Evolutionary conservation across 2,329 filamentous ascomycete genomes (phyloP), one percentile per base, ranked within the genome.

Genomic region (Aspergillus sp.): DNA sequence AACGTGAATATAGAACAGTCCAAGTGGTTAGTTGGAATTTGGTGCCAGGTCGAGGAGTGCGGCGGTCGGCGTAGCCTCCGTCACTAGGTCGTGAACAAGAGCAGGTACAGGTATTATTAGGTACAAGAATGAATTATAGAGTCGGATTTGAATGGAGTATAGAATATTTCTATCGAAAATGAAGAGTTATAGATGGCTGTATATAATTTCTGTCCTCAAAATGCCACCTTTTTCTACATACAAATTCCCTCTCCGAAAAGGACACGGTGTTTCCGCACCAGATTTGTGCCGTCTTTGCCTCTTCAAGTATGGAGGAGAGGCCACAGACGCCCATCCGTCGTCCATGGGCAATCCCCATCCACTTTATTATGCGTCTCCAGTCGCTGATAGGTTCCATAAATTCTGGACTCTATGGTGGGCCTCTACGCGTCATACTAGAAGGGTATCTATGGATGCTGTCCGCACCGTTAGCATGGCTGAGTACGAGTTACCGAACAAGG

Each of bases 21-120:
- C 33, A 37, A 37, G 17, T n/a, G n/a, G 33, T 15, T 37, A 19
- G 51, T 49, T 54, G 58, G 60, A 60, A 66, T 67, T 66, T 61
- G 64, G 63, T 59, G 64, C 62, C 63, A 60, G 62, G 58, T 60
- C 57, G 57, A 59, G 61, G 63, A 61, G 55, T 65, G 60, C 62
- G 57, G 60, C 58, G 59, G 58, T 54, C 60, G 56, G 66, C 64
- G 66, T 68, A 67, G 65, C 61, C 57, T 64, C 56, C 54, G 64
- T 67, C 64, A 67, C 63, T 62, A 58, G 54, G 15, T 6, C 33
- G 13, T 17, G 15, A 17, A 35, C 13, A 17, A 17, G 13, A 35
- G 33, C 15, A 35, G 10, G 33, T 35, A 35, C 13, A 35, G n/a
- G 5, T 35, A 15, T n/a, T 32, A 17, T 35, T 35, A n/a, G 33